Conservation (phyloP, 1,284 basidiomycete genomes). For the Ustilago xerochloae region DNA sequence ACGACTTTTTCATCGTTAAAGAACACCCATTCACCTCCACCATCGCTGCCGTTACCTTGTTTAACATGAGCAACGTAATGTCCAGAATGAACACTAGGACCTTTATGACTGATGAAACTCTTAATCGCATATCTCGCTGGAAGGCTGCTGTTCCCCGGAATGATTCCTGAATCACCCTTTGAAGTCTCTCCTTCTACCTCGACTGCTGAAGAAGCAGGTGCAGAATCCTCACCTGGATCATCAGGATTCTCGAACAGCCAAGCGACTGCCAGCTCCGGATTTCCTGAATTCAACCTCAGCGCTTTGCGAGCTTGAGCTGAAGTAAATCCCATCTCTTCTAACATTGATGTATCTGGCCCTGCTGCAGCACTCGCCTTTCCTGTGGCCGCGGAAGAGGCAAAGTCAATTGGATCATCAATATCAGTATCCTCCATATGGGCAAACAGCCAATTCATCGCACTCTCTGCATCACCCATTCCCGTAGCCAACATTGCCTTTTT, state of each 20-base stretch:
- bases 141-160: slow-evolving; percentile 69
- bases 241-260: slow-evolving; percentile 98
- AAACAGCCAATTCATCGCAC: slow-evolving; percentile 95
- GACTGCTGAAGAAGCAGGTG: slow-evolving; percentile 17
- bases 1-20: slow-evolving; percentile 60
- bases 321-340: slow-evolving; percentile 94
- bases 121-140: slow-evolving; percentile 85
- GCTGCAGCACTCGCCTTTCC: slow-evolving; percentile 57
- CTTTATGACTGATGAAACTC: slow-evolving; percentile 96
- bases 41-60: slow-evolving; percentile 39
- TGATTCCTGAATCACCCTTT: slow-evolving; percentile 3
- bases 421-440: slow-evolving; percentile 92
- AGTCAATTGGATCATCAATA: slow-evolving; percentile 83
- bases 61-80: slow-evolving; percentile 90
- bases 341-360: slow-evolving; percentile 70
- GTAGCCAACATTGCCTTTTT: slow-evolving; percentile 82
- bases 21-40: slow-evolving; percentile 51
- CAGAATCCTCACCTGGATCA: slow-evolving; percentile 77
- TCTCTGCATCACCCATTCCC: slow-evolving; percentile 77
- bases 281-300: slow-evolving; percentile 81
- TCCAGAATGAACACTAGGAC: slow-evolving; percentile 77
- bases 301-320: slow-evolving; percentile 86
- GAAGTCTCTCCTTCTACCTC: slow-evolving; percentile 6
- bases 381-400: slow-evolving; percentile 38
- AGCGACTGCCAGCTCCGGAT: slow-evolving; percentile 87